These are phyloP conservation scores for Rhizoclosmatium sp. DNA, from an alignment of 192 early-diverging fungal genomes.

Conservation along the genomic window DNA sequence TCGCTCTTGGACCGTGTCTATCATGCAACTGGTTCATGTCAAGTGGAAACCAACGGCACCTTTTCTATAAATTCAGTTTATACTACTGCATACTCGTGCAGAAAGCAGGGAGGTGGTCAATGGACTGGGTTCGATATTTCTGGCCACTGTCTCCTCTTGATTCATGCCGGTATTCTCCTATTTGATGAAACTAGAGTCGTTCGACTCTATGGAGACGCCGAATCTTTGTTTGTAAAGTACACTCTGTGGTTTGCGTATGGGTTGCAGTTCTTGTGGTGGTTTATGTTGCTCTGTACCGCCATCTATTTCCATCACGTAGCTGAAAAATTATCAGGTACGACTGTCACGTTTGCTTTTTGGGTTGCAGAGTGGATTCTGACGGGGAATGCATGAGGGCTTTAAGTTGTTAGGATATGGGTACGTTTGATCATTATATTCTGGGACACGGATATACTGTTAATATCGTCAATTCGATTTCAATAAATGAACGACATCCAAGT, in stretches of 20 bases:
- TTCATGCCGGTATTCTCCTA: conserved; percentile 41
- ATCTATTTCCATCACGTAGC: conserved; percentile 77
- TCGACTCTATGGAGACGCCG: background rate
- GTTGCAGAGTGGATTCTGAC: background rate
- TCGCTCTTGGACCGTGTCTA: conserved; percentile 82
- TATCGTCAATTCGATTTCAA: too few relatives aligned
- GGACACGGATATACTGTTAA: too few relatives aligned
- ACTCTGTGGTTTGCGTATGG: background rate
- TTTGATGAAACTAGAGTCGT: conserved; percentile 35
- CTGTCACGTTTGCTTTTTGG: conserved; percentile 79
- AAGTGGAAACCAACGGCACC: conserved; percentile 1
- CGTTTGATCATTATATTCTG: too few relatives aligned
- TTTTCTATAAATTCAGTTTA: background rate
- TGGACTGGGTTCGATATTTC: conserved; percentile 90
- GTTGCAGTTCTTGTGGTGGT: conserved; percentile 66
- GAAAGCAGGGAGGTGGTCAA: conserved; percentile 60
- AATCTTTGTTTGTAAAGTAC: background rate
- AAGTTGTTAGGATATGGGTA: too few relatives aligned
- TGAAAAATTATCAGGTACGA: conserved; percentile 74
- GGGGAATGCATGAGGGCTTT: too few relatives aligned
- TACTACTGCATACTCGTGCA: conserved; percentile 49
- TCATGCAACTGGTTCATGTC: conserved; percentile 71
- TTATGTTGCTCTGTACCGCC: conserved; percentile 80
- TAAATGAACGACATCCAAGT: too few relatives aligned
- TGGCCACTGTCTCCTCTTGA: conserved; percentile 78